Conservation (phyloP, 768 basidiomycete species). For the Inosperma sp. region DNA sequence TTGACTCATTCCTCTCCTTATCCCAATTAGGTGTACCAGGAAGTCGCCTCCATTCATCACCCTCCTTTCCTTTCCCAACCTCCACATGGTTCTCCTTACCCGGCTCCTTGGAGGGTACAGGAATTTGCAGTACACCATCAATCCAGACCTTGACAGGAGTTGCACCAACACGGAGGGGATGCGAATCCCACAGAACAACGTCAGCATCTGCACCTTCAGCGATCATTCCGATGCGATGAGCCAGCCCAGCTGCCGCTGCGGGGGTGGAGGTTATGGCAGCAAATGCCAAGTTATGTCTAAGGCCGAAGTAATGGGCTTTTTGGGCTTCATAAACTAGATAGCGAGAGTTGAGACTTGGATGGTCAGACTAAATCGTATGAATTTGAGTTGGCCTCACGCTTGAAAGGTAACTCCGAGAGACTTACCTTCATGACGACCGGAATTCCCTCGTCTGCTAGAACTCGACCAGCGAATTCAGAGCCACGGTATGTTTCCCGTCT, state of each 20-base stretch:
- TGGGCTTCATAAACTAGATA: conserved; percentile 71
- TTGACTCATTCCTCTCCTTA: conserved; percentile 51
- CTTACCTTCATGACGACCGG: conserved; percentile 73
- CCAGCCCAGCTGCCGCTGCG: conserved; percentile 61
- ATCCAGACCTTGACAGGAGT: conserved; percentile 77
- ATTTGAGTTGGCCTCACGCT: background rate
- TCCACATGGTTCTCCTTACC: conserved; percentile 38
- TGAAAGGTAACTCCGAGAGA: background rate
- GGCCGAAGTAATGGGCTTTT: conserved; percentile 64
- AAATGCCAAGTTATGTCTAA: conserved; percentile 54
- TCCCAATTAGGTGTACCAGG: conserved; percentile 62
- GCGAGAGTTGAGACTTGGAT: conserved; percentile 57
- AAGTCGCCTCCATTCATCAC: conserved; percentile 39
- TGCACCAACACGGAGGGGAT: conserved; percentile 70
- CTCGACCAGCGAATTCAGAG: conserved; percentile 70
- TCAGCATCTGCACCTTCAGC: conserved; percentile 58
- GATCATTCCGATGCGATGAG: conserved; percentile 69
- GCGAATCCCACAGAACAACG: conserved; percentile 72
- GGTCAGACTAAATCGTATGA: conserved; percentile 44
- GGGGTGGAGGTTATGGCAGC: conserved; percentile 64
- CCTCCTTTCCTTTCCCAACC: conserved; percentile 42
- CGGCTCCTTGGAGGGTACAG: conserved; percentile 35
- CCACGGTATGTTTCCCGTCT: conserved; percentile 62
- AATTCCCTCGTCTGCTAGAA: conserved; percentile 68
- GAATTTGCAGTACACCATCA: conserved; percentile 76